phyloP scores from a whole-genome alignment of 148 eudicot species.

The Dianthus caryophyllus region DNA sequence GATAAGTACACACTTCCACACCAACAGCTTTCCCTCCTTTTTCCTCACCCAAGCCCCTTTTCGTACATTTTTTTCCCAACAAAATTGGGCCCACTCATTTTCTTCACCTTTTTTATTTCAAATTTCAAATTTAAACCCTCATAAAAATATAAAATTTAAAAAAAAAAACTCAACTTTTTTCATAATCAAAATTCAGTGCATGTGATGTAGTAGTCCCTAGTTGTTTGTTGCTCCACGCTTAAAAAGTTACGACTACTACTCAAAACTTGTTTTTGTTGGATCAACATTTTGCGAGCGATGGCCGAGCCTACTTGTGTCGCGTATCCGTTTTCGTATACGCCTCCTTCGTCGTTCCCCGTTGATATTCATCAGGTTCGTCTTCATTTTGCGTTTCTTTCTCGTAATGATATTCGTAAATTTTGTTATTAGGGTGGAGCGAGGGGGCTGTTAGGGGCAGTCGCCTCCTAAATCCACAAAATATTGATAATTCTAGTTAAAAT shows the following conservation, averaged over 20 bases:
- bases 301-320: constrained; percentile 55
- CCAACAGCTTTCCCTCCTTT: constrained; percentile 21
- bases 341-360: constrained; percentile 28
- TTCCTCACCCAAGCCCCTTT: background rate
- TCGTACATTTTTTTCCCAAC: constrained; percentile 21
- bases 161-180: too few species aligned
- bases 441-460: too few species aligned
- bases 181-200: constrained; percentile 1
- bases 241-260: background rate
- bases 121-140: constrained; percentile 44
- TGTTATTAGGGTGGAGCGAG: too few species aligned
- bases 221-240: constrained; percentile 1
- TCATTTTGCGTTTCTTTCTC: background rate
- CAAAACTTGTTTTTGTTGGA: background rate
- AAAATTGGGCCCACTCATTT: constrained; percentile 9
- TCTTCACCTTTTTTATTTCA: constrained; percentile 20
- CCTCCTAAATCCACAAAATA: too few species aligned
- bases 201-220: background rate
- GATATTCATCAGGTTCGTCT: constrained; percentile 37
- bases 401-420: too few species aligned
- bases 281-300: constrained; percentile 22
- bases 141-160: too few species aligned
- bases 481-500: too few species aligned
- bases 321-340: constrained; percentile 44
- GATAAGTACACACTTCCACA: constrained; percentile 18